A percentile compares a stretch with the other conserved stretches of the same genome.
Evolutionary conservation across 2,329 filamentous ascomycete species (phyloP).

Genomic region (Aureobasidium sp.): DNA sequence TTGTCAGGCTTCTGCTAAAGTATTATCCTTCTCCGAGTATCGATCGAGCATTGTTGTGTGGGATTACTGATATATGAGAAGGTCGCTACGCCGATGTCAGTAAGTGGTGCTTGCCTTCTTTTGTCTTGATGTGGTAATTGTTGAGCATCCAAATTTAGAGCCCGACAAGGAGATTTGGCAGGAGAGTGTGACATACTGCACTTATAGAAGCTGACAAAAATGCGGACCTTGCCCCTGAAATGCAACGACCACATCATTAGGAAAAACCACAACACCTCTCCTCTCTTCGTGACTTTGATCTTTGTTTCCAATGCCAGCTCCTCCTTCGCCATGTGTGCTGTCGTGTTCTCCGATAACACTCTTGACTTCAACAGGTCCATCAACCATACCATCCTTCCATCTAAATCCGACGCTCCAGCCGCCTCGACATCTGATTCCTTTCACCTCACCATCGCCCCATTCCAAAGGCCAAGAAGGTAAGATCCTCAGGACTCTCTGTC

Average conservation of each 20-base stretch:
- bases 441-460: background rate
- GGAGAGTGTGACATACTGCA: background rate
- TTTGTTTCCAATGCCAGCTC: background rate
- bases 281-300: background rate
- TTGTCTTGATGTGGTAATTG: too few relatives aligned
- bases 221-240: background rate
- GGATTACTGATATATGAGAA: too few relatives aligned
- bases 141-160: too few relatives aligned
- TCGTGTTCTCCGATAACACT: background rate
- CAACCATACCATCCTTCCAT: background rate
- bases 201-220: background rate
- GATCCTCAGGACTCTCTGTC: background rate
- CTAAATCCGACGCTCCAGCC: background rate
- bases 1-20: too few relatives aligned
- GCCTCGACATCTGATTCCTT: background rate
- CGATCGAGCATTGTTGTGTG: too few relatives aligned
- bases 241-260: background rate
- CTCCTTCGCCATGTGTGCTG: background rate
- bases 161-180: too few relatives aligned
- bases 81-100: too few relatives aligned
- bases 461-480: background rate
- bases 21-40: too few relatives aligned
- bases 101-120: too few relatives aligned
- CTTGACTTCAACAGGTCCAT: conserved; percentile 18
- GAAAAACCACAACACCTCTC: background rate